Percentiles rank a stretch among this genome's conserved stretches.
Conservation (phyloP, 2,329 filamentous ascomycete species). For the Fusarium sp. region DNA sequence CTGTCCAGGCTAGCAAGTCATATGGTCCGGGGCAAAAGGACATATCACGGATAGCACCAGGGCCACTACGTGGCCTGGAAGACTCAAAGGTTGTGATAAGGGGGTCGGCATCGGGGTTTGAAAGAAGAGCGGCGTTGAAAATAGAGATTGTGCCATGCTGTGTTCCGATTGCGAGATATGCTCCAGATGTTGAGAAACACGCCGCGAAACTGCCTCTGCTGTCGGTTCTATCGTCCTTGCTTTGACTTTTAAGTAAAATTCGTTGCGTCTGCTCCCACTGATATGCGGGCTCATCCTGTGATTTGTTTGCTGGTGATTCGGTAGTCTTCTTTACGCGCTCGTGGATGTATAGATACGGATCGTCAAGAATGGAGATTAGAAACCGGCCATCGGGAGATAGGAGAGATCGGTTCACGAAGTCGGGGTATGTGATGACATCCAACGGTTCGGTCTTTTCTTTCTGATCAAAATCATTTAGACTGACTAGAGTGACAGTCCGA, state of each 20-base stretch:
- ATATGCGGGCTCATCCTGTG: conserved; percentile 49
- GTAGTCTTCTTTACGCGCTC: conserved; percentile 59
- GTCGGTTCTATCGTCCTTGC: conserved; percentile 63
- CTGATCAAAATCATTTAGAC: conserved; percentile 69
- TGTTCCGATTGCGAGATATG: conserved; percentile 79
- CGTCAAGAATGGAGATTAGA: conserved; percentile 87
- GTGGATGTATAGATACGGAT: conserved; percentile 88
- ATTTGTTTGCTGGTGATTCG: conserved; percentile 35
- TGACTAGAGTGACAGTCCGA: conserved; percentile 86
- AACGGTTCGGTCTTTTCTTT: conserved; percentile 65
- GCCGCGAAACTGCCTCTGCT: conserved; percentile 79
- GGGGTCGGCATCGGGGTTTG: conserved; percentile 62
- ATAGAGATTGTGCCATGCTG: conserved; percentile 84
- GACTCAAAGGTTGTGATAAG: conserved; percentile 82
- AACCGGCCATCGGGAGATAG: conserved; percentile 88
- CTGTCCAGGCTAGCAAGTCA: conserved; percentile 93
- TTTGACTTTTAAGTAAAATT: conserved; percentile 69
- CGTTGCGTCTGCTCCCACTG: conserved; percentile 64
- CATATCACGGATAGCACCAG: conserved; percentile 90
- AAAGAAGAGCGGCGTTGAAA: conserved; percentile 68
- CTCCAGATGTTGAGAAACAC: conserved; percentile 78
- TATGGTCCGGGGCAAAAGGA: conserved; percentile 89
- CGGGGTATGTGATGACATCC: conserved; percentile 78
- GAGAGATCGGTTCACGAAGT: conserved; percentile 93
- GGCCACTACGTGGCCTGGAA: conserved; percentile 74